Conservation (phyloP, 129 eudicot genomes). For the Lactuca sativa region DNA sequence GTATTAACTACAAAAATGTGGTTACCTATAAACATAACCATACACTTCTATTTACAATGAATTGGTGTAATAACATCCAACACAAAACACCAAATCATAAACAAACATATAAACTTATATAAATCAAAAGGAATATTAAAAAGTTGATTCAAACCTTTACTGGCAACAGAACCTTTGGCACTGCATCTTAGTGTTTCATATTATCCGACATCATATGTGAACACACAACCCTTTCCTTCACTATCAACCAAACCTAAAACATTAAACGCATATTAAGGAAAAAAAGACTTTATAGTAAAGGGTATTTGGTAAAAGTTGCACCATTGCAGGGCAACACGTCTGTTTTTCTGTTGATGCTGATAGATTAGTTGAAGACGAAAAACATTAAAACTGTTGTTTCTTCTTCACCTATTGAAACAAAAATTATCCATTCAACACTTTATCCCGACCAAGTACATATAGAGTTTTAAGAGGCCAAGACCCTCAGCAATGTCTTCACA, state of each 20-base stretch:
- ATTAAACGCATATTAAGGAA: slow-evolving; percentile 93
- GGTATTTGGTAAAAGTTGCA: slow-evolving; percentile 92
- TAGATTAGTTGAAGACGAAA: slow-evolving; percentile 42
- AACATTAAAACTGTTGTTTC: not conserved
- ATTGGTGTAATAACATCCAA: slow-evolving; percentile 98
- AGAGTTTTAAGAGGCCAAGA: slow-evolving; percentile 81
- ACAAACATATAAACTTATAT: too few species aligned
- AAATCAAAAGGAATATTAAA: not conserved
- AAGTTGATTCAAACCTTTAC: slow-evolving; percentile 44
- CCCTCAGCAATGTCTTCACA: slow-evolving; percentile 90
- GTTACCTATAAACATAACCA: too few species aligned
- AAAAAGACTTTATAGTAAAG: slow-evolving; percentile 96
- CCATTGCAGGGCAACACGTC: slow-evolving; percentile 99
- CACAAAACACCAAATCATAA: slow-evolving; percentile 39
- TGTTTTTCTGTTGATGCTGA: slow-evolving; percentile 98
- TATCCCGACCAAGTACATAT: slow-evolving; percentile 36
- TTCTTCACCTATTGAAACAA: too few species aligned
- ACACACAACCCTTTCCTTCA: slow-evolving; percentile 97
- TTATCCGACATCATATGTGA: slow-evolving; percentile 97
- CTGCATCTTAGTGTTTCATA: slow-evolving; percentile 96
- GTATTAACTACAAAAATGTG: too few species aligned
- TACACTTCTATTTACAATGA: not conserved
- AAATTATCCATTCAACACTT: not conserved
- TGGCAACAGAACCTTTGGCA: slow-evolving; percentile 94
- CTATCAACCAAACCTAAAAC: slow-evolving; percentile 93